These are phyloP conservation scores for Phytophthora nicotianae DNA, from an alignment of 352 stramenopile species.

Conservation along the genomic window DNA sequence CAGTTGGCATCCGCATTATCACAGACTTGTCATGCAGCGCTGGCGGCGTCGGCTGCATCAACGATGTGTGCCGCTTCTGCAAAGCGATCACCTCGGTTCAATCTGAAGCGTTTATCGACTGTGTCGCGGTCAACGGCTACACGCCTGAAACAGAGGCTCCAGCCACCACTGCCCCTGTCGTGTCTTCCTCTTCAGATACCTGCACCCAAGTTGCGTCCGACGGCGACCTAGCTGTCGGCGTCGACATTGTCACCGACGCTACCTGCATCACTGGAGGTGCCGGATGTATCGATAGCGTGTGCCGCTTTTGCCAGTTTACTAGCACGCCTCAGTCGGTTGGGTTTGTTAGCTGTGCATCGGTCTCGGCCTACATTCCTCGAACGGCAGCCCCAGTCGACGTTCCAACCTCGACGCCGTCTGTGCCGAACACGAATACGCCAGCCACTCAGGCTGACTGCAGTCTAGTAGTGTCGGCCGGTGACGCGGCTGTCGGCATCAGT, in stretches of 20 bases:
- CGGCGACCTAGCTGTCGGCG: slow-evolving; percentile 36
- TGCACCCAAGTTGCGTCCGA: slow-evolving; percentile 22
- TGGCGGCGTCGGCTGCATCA: slow-evolving; percentile 42
- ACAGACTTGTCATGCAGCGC: slow-evolving; percentile 30
- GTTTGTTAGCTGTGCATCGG: slow-evolving; percentile 26
- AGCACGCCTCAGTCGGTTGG: slow-evolving; percentile 26
- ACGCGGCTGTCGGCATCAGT: slow-evolving; percentile 35
- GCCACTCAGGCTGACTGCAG: slow-evolving; percentile 13
- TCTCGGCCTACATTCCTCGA: slow-evolving; percentile 3
- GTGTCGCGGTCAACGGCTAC: slow-evolving; percentile 16
- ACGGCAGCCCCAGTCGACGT: slow-evolving; percentile 3
- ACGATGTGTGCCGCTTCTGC: slow-evolving; percentile 45
- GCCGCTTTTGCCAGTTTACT: slow-evolving; percentile 44
- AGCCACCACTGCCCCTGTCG: slow-evolving; percentile 6
- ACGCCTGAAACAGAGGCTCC: slow-evolving; percentile 8
- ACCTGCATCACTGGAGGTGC: slow-evolving; percentile 34
- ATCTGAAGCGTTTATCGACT: slow-evolving; percentile 31
- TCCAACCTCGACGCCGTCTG: neutral
- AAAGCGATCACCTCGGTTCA: slow-evolving; percentile 33
- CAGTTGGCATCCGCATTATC: slow-evolving; percentile 33
- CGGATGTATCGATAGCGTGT: slow-evolving; percentile 42
- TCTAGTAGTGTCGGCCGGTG: slow-evolving; percentile 28
- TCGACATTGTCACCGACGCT: slow-evolving; percentile 32
- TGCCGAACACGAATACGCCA: neutral
- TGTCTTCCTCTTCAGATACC: slow-evolving; percentile 1